These are phyloP conservation scores for Candida dendrica DNA, from an alignment of 805 yeast species.

Conservation along the genomic window DNA sequence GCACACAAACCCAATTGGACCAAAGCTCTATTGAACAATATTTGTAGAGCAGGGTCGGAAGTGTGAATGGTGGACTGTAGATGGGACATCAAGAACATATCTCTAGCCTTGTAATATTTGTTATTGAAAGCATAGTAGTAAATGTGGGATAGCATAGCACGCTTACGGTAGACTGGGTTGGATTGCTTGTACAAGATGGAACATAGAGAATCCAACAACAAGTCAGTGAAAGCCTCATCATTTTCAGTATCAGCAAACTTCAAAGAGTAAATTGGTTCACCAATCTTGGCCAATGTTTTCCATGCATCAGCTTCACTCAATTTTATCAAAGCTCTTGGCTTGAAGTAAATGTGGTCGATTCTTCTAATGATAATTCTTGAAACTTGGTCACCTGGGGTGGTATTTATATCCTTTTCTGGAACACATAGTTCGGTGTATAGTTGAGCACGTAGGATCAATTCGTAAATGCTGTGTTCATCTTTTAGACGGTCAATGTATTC, in stretches of 20 bases:
- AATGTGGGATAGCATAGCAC: conserved; percentile 77
- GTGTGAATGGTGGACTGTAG: conserved; percentile 75
- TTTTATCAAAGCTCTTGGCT: conserved; percentile 68
- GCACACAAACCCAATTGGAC: conserved; percentile 96
- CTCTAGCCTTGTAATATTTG: conserved; percentile 78
- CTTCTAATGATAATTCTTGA: conserved; percentile 76
- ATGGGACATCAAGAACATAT: conserved; percentile 80
- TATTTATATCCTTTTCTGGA: conserved; percentile 28
- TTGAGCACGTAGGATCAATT: conserved; percentile 76
- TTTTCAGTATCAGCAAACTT: conserved; percentile 23
- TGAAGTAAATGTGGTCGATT: conserved; percentile 88
- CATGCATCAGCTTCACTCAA: conserved; percentile 73
- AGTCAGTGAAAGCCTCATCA: conserved; percentile 36
- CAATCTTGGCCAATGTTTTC: conserved; percentile 34
- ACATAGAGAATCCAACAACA: conserved; percentile 58
- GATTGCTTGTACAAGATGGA: conserved; percentile 59
- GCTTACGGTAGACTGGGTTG: conserved; percentile 64
- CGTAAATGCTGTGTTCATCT: conserved; percentile 76
- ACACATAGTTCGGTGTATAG: conserved; percentile 67
- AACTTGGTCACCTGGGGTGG: conserved; percentile 38
- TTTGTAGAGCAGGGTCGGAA: conserved; percentile 82
- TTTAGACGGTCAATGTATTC: conserved; percentile 87
- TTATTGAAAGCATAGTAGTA: conserved; percentile 89
- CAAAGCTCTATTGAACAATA: conserved; percentile 87
- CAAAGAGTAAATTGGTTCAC: conserved; percentile 20